Evolutionary conservation across 2,329 filamentous ascomycete genomes (phyloP), one percentile per base, ranked within the genome.

Genomic region (Fusarium sp.): DNA sequence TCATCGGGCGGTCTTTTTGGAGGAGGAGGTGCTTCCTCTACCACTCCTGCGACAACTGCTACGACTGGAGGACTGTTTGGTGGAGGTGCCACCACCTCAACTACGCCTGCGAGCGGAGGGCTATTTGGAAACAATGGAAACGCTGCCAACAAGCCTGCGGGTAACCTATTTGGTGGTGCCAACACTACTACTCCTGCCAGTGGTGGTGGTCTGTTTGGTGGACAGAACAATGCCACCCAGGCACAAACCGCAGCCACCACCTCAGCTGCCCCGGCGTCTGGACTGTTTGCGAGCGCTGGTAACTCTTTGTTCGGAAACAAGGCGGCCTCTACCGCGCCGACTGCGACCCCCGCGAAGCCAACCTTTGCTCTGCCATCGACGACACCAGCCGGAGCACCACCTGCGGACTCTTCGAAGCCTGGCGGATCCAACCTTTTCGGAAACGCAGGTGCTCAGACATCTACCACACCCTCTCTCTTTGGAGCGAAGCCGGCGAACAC

Each of bases 371-470:
- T 88, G 36, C 82, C 84, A 63, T 90, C 88, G 20, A 90, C 88
- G 3, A 90, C 88, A 38, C 88, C 88, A 18, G 88, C 88, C 25
- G 88, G 88, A 38, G 85, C 86, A n/a, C 88, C 88, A 65, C 87
- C 88, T 1, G 77, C 82, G 6, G 84, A 82, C 63, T 71, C 78
- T 25, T 74, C 80, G 13, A 81, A 81, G 66, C 73, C 81, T 63
- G 70, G 74, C 6, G 60, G 71, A 4, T 52, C 72, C n/a, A 63
- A 56, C 56, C 62, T 81, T 9, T 80, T 80, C 54, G 73, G 74
- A 22, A 79, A 77, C 54, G 36, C 66, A 20, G 62, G 69, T 22
- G 64, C 77, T 20, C 72, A 77, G 59, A 20, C 75, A 60, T 63
- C 74, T n/a, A 69, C 74, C 56, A 50, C 79, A 25, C 42, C 75